phyloP scores from a whole-genome alignment of 2,329 filamentous ascomycete species.

The Hymenoscyphus infarciens region DNA sequence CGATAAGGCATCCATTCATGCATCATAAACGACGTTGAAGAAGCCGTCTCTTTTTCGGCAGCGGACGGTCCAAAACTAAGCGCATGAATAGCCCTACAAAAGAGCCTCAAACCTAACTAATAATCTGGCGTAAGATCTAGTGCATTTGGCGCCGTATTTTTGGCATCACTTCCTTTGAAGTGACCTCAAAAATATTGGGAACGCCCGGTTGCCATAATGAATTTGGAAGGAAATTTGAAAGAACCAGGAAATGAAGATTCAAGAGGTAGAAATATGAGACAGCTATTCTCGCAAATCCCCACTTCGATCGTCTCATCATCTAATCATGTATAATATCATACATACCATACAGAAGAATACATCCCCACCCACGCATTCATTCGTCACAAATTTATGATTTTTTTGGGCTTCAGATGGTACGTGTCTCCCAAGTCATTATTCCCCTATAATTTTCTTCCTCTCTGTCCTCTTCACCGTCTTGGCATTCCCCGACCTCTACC shows the following conservation, averaged over 20 bases:
- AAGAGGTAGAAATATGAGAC: background rate
- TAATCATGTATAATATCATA: conserved; percentile 13
- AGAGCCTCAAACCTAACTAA: too few relatives aligned
- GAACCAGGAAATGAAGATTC: background rate
- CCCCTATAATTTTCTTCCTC: background rate
- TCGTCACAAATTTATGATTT: background rate
- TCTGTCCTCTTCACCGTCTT: conserved; percentile 40
- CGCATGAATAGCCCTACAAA: background rate
- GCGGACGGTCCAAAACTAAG: background rate
- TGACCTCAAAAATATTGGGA: too few relatives aligned
- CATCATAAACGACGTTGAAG: background rate
- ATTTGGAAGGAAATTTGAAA: background rate
- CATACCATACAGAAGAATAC: conserved; percentile 7
- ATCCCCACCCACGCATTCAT: background rate
- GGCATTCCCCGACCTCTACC: conserved; percentile 88
- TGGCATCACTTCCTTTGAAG: too few relatives aligned
- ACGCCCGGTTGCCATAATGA: background rate
- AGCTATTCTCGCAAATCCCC: background rate
- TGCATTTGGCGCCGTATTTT: too few relatives aligned
- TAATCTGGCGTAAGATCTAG: too few relatives aligned
- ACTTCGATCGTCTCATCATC: conserved; percentile 1
- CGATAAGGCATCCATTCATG: too few relatives aligned
- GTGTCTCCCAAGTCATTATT: background rate
- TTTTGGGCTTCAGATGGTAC: background rate
- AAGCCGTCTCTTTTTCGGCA: background rate